Percentiles rank a stretch among this genome's conserved stretches.
Conservation (phyloP, 179 eudicot genomes). For the Gypsophila paniculata region DNA sequence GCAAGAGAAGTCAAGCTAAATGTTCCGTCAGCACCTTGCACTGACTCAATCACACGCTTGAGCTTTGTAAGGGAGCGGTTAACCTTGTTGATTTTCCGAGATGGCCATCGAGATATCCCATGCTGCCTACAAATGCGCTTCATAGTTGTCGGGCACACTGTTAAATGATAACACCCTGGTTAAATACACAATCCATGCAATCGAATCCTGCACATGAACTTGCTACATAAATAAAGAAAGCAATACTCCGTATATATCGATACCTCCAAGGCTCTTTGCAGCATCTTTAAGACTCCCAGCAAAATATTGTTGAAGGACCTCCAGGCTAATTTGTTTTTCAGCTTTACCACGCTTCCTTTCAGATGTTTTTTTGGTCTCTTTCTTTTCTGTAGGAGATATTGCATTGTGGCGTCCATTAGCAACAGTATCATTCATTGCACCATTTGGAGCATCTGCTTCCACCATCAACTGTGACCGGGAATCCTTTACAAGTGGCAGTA, state of each 20-base stretch:
- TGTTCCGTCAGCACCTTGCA: conserved; percentile 78
- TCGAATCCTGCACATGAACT: neutral
- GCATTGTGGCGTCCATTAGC: conserved; percentile 29
- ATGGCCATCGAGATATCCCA: conserved; percentile 93
- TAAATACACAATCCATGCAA: neutral
- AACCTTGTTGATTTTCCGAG: conserved; percentile 94
- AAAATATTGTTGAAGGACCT: conserved; percentile 82
- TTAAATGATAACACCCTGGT: conserved; percentile 15
- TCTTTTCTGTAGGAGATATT: conserved; percentile 31
- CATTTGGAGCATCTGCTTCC: conserved; percentile 34
- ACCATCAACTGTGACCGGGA: conserved; percentile 30
- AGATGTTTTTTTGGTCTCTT: conserved; percentile 44
- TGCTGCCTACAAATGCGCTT: conserved; percentile 96
- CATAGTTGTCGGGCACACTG: conserved; percentile 97
- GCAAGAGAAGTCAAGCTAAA: conserved; percentile 64
- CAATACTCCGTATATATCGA: too few relatives aligned
- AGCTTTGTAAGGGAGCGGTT: conserved; percentile 88
- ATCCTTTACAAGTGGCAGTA: conserved; percentile 22
- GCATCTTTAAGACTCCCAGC: conserved; percentile 93
- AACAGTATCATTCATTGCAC: conserved; percentile 18
- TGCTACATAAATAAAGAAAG: neutral
- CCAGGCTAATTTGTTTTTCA: conserved; percentile 87
- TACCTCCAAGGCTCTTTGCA: conserved; percentile 90
- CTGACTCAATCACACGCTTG: conserved; percentile 92
- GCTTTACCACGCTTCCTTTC: conserved; percentile 88